Base-by-base conservation (phyloP, 768 basidiomycete species). In the Kwoniella mangroviensis region DNA sequence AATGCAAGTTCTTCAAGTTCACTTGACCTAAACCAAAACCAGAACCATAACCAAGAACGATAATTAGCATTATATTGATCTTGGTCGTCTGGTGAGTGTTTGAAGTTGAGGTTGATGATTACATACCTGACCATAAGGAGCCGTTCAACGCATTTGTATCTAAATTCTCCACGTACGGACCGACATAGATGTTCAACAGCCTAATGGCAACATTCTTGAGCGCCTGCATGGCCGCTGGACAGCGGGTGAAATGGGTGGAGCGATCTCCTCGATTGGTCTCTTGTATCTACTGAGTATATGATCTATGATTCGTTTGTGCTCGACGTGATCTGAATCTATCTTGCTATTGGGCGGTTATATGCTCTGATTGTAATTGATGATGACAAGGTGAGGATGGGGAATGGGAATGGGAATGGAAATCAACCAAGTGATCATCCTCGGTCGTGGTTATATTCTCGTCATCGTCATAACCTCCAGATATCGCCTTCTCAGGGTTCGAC, bases 161-260 rank as follows among this genome's bases (percentile, higher is more conserved):
- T 82, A 99, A 85, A 80, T 98, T 96, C 85, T 94, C 93, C 73
- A 98, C 91, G 87, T 98, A 98, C 0, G 93, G 94, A 28, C 92
- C 92, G 60, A 97, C 89, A 72, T 94, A 91, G 73, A 91, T 89
- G 82, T 95, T 95, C 85, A 97, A 92, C 75, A 80, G 56, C 43
- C 74, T 49, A 4, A 80, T 66, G 40, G 75, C 76, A 61, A 73
- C 73, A 64, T 73, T 72, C 58, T 78, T 75, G 73, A 80, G 73
- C 6, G 76, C 71, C 71, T 79, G 76, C 78, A 79, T 79, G 49
- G 62, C 63, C 55, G 62, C 53, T 22, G 19, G 28, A 55, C 62
- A 60, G 66, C 62, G 58, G n/a, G 42, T 15, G 15, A 13, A 34
- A 28, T 60, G 17, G 26, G 58, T 26, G 41, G 58, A 41, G 58